Evolutionary conservation across 2,329 filamentous ascomycete genomes (phyloP).

Genomic region (Pestalotiopsis sp.): DNA sequence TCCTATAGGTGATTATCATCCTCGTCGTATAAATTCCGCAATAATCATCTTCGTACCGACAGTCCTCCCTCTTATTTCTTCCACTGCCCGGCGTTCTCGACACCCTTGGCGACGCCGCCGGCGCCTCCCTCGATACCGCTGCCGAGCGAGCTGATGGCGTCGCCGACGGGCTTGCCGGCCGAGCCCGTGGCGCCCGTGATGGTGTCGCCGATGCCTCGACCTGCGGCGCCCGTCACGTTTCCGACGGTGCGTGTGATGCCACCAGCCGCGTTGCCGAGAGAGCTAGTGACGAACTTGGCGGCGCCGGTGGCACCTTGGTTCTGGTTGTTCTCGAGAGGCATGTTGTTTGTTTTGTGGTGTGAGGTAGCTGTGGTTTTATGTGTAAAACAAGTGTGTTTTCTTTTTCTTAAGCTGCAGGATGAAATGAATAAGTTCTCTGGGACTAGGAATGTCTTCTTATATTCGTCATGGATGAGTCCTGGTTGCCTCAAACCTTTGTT

Average conservation of each 20-base stretch:
- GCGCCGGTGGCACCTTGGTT: slow-evolving; percentile 32
- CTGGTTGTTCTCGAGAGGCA: slow-evolving; percentile 30
- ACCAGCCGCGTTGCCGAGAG: slow-evolving; percentile 30
- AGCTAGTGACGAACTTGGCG: slow-evolving; percentile 36
- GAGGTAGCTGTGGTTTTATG: background rate
- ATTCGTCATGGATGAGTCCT: background rate
- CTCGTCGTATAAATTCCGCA: background rate
- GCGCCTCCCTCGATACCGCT: slow-evolving; percentile 46
- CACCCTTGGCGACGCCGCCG: slow-evolving; percentile 42
- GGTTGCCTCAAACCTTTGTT: background rate
- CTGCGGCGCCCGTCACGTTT: slow-evolving; percentile 39
- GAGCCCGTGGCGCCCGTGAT: slow-evolving; percentile 46
- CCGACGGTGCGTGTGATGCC: slow-evolving; percentile 33
- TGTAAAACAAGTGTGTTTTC: background rate
- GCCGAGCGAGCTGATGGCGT: slow-evolving; percentile 43
- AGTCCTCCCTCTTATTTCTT: slow-evolving; percentile 17
- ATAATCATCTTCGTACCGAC: background rate
- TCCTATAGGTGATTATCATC: background rate
- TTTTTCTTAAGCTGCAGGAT: background rate
- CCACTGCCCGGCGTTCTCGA: slow-evolving; percentile 51
- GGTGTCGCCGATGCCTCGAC: slow-evolving; percentile 46
- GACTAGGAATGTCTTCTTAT: background rate
- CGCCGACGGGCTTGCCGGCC: slow-evolving; percentile 47
- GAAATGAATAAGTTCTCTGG: background rate
- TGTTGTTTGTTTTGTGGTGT: slow-evolving; percentile 14